phyloP scores from a whole-genome alignment of 495 filamentous ascomycete species.

The Staphylotrichum longicolle region DNA sequence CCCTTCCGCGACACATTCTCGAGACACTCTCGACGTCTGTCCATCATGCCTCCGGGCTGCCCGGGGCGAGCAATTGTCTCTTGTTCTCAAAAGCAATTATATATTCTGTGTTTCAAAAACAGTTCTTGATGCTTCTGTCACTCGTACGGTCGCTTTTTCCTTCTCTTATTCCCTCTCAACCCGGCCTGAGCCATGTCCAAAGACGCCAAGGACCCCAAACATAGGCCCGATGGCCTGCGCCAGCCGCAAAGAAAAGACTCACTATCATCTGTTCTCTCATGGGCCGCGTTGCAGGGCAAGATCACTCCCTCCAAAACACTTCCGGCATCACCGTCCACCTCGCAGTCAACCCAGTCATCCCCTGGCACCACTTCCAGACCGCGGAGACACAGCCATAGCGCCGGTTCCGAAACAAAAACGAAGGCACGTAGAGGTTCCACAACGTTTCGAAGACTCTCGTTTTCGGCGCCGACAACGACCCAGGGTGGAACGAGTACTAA shows the following conservation, averaged over 20 bases:
- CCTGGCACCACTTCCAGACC: constrained; percentile 23
- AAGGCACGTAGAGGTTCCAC: constrained; percentile 37
- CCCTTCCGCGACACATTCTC: constrained; percentile 7
- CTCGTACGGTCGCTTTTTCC: constrained; percentile 12
- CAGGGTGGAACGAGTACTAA: constrained; percentile 29
- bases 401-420: constrained; percentile 28
- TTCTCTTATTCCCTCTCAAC: constrained; percentile 15
- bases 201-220: constrained; percentile 30
- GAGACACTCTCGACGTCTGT: neutral
- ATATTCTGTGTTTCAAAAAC: neutral
- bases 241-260: constrained; percentile 36
- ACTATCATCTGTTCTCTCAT: constrained; percentile 32
- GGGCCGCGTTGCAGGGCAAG: constrained; percentile 30
- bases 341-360: constrained; percentile 13
- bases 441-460: constrained; percentile 30
- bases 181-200: constrained; percentile 27
- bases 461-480: constrained; percentile 23
- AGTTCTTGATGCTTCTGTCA: constrained; percentile 11
- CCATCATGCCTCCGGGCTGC: neutral
- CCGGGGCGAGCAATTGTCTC: constrained; percentile 14
- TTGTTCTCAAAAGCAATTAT: constrained; percentile 8
- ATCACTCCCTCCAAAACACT: constrained; percentile 18
- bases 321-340: constrained; percentile 17
- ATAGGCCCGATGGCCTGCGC: constrained; percentile 24
- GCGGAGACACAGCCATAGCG: constrained; percentile 35